A percentile compares a stretch with the other conserved stretches of the same genome.
These are phyloP conservation scores for Fusarium abutilonis DNA, from an alignment of 2,329 filamentous ascomycete species.

Conservation along the genomic window DNA sequence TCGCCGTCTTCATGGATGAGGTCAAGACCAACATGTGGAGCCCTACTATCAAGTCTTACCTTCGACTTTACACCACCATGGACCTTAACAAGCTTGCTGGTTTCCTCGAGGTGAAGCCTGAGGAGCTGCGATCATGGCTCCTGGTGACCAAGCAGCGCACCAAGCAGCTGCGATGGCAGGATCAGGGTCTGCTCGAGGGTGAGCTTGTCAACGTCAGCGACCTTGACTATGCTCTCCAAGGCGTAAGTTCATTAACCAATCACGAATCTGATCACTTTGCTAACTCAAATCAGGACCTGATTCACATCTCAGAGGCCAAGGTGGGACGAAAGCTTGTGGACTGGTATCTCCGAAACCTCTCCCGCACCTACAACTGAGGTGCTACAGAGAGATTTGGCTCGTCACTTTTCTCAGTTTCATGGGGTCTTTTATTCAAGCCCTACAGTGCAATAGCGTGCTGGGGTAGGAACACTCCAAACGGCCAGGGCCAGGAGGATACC, in stretches of 20 bases:
- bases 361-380: conserved; percentile 81
- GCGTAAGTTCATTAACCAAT: conserved; percentile 65
- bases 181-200: conserved; percentile 86
- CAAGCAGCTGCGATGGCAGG: conserved; percentile 93
- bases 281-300: conserved; percentile 74
- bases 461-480: conserved; percentile 23
- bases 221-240: conserved; percentile 96
- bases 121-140: conserved; percentile 92
- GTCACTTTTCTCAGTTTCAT: conserved; percentile 39
- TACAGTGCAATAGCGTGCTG: conserved; percentile 10
- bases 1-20: conserved; percentile 98
- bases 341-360: conserved; percentile 98
- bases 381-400: conserved; percentile 38
- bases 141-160: conserved; percentile 99
- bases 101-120: conserved; percentile 96
- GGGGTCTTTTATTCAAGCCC: conserved; percentile 29
- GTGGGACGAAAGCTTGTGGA: conserved; percentile 96
- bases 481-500: conserved; percentile 37
- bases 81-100: conserved; percentile 97
- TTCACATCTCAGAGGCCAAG: conserved; percentile 99
- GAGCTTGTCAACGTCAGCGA: conserved; percentile 94
- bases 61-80: conserved; percentile 99
- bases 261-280: background rate
- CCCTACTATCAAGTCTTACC: conserved; percentile 96
- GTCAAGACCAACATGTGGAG: conserved; percentile 99